phyloP scores from a whole-genome alignment of 495 filamentous ascomycete species.

The Durotheca rogersii region DNA sequence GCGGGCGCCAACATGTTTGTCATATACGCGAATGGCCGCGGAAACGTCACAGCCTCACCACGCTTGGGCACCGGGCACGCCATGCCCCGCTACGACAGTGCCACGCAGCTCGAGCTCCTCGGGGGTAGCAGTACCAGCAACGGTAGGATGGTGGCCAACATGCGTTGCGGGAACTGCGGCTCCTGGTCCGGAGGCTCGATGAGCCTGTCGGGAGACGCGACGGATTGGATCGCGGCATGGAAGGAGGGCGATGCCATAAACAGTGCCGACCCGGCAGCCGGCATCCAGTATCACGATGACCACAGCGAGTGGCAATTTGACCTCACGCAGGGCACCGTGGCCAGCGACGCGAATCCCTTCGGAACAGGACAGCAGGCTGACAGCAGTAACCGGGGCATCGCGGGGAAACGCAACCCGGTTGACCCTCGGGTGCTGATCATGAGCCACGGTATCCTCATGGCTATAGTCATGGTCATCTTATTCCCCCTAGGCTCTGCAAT shows the following conservation, averaged over 20 bases:
- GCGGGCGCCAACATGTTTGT: constrained; percentile 66
- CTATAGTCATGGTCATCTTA: constrained; percentile 54
- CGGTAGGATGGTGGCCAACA: constrained; percentile 61
- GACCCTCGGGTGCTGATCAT: constrained; percentile 28
- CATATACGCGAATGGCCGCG: constrained; percentile 59
- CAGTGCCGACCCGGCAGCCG: constrained; percentile 48
- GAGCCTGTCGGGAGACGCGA: constrained; percentile 48
- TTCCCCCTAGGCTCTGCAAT: constrained; percentile 59
- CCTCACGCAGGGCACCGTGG: constrained; percentile 54
- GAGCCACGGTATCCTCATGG: constrained; percentile 58
- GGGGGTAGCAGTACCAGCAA: constrained; percentile 61
- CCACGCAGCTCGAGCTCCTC: constrained; percentile 54
- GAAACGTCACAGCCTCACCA: constrained; percentile 66
- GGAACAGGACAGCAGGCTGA: constrained; percentile 17
- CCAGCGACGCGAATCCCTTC: constrained; percentile 64
- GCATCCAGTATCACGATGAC: constrained; percentile 61
- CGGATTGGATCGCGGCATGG: constrained; percentile 67
- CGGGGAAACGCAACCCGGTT: constrained; percentile 7
- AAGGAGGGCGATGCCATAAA: constrained; percentile 59
- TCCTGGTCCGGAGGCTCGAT: constrained; percentile 59
- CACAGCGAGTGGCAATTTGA: constrained; percentile 57
- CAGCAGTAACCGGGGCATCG: constrained; percentile 29
- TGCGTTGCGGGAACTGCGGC: constrained; percentile 51
- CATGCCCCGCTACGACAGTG: constrained; percentile 54
- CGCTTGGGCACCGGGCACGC: constrained; percentile 56